Percentiles rank a stretch among this genome's conserved stretches.
These are phyloP conservation scores for Mycena sp. DNA, from an alignment of 1,284 basidiomycete species.

Conservation along the genomic window DNA sequence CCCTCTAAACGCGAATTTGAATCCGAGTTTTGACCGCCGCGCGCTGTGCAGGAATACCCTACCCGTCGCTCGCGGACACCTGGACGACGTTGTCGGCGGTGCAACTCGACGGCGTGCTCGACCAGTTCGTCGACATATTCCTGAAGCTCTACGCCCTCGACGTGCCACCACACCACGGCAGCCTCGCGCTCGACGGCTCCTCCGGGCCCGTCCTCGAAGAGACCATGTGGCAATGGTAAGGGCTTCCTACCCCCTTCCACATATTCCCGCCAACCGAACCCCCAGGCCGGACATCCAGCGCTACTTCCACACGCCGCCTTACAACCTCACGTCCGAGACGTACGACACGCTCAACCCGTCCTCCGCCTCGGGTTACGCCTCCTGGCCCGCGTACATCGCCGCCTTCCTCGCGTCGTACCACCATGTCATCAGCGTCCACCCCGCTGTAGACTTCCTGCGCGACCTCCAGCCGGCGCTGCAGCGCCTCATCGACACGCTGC, in stretches of 20 bases:
- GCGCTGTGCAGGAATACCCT: conserved; percentile 8
- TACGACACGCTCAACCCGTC: conserved; percentile 22
- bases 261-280: background rate
- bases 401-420: conserved; percentile 21
- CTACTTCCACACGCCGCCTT: conserved; percentile 23
- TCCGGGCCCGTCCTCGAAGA: conserved; percentile 25
- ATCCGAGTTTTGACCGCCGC: background rate
- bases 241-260: no score
- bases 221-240: conserved; percentile 26
- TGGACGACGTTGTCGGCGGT: conserved; percentile 12
- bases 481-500: conserved; percentile 8
- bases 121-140: conserved; percentile 26
- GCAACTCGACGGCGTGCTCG: conserved; percentile 19
- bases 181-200: conserved; percentile 10
- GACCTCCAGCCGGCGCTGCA: conserved; percentile 13
- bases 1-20: background rate
- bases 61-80: conserved; percentile 19
- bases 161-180: conserved; percentile 18
- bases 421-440: conserved; percentile 24
- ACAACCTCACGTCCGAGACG: conserved; percentile 20
- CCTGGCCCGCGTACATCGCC: conserved; percentile 25
- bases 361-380: conserved; percentile 6
- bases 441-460: conserved; percentile 10
- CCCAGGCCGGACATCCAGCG: conserved; percentile 21
- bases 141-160: conserved; percentile 6